phyloP scores from a whole-genome alignment of 495 filamentous ascomycete genomes.

The Penicillium longicatenatum region DNA sequence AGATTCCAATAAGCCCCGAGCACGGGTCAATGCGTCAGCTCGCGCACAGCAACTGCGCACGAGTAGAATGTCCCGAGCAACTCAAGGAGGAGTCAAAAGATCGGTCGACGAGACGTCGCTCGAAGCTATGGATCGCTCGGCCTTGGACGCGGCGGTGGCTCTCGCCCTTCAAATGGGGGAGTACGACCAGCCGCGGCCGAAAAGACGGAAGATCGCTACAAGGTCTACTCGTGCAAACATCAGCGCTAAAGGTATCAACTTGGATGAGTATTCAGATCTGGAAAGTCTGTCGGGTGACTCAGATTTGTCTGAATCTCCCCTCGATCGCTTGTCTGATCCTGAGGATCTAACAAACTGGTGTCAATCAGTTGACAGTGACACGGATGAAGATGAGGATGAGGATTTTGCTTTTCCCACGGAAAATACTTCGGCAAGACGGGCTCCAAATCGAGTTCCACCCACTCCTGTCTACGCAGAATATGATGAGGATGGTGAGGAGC shows the following conservation, averaged over 20 bases:
- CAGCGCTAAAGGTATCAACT: not conserved
- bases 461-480: not conserved
- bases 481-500: constrained; percentile 8
- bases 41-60: constrained; percentile 44
- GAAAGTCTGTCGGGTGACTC: not conserved
- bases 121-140: constrained; percentile 40
- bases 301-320: not conserved
- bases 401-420: no score
- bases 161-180: constrained; percentile 63
- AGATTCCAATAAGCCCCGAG: constrained; percentile 28
- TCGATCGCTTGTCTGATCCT: not conserved
- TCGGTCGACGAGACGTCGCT: constrained; percentile 16
- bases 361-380: not conserved
- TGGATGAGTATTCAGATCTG: not conserved
- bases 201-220: not conserved
- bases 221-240: not conserved
- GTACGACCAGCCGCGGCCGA: constrained; percentile 38
- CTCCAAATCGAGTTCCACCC: not conserved
- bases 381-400: not conserved
- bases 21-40: constrained; percentile 41
- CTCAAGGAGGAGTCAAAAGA: constrained; percentile 39
- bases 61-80: constrained; percentile 37
- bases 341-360: not conserved
- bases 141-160: constrained; percentile 58
- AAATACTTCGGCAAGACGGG: not conserved